Evolutionary conservation across 2,329 filamentous ascomycete genomes (phyloP).

Genomic region (Aspergillus ochraceoroseus): DNA sequence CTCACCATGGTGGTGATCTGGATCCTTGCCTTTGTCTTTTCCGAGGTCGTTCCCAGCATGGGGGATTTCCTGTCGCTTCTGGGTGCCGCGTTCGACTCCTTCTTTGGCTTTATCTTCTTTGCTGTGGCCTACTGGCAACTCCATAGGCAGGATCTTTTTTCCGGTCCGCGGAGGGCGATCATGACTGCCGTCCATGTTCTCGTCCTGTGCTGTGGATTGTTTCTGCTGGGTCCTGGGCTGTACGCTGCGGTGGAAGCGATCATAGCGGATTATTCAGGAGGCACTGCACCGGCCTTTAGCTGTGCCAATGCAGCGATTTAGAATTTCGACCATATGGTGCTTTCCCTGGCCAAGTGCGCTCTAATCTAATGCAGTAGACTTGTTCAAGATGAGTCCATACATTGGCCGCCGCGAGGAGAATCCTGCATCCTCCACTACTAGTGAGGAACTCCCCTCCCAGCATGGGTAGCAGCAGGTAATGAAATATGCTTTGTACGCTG

Average conservation of each 20-base stretch:
- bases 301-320: conserved; percentile 49
- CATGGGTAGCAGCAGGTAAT: too few relatives aligned
- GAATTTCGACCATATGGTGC: too few relatives aligned
- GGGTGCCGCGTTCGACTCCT: conserved; percentile 47
- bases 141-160: conserved; percentile 41
- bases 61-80: conserved; percentile 49
- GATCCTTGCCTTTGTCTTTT: conserved; percentile 46
- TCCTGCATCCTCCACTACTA: too few relatives aligned
- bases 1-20: conserved; percentile 43
- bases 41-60: conserved; percentile 49
- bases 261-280: conserved; percentile 47
- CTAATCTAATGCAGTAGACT: too few relatives aligned
- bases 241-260: conserved; percentile 52
- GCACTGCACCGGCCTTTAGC: conserved; percentile 46
- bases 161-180: conserved; percentile 31
- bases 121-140: conserved; percentile 49
- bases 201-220: conserved; percentile 46
- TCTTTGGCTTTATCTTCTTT: conserved; percentile 52
- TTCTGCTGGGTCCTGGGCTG: conserved; percentile 50
- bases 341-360: too few relatives aligned
- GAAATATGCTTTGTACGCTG: too few relatives aligned
- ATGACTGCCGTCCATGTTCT: conserved; percentile 47
- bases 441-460: too few relatives aligned
- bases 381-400: too few relatives aligned
- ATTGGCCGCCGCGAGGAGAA: too few relatives aligned